Evolutionary conservation across 2,329 filamentous ascomycete genomes (phyloP), one percentile per base, ranked within the genome.

Genomic region (Alternaria arborescens): DNA sequence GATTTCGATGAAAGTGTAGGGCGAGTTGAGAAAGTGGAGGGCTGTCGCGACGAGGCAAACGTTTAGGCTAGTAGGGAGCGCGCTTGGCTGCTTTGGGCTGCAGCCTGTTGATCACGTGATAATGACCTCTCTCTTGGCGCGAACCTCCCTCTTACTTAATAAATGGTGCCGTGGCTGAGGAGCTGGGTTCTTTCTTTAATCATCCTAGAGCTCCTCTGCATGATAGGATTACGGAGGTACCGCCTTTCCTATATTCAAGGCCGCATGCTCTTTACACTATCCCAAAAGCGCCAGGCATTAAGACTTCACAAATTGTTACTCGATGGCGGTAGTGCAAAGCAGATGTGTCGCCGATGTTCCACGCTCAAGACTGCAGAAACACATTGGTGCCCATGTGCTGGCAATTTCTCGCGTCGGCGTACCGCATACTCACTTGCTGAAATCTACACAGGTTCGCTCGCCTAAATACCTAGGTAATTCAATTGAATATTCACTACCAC

Each of bases 1-100:
- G 30, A 38, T 36, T 16, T 42, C 46, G 46, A 50, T 50, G 46
- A 8, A 50, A 20, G 20, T 50, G 46, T 50, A 52, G 51, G 58
- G 41, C 40, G 40, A 24, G 66, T 58, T 60, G 64, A 47, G 34
- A 61, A 56, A 55, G 59, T 55, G 52, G 58, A 57, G 60, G 43
- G 61, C 46, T 38, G 52, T 46, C 46, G 58, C 52, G 60, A 55
- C 53, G 57, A 43, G 53, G 53, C 58, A 52, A 57, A 61, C 24
- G 52, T 56, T 60, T 40, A 51, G 57, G 22, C 52, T 59, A 56
- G 20, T 52, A 52, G 30, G 52, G 52, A 59, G 46, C 18, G 41
- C 53, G 48, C 54, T 54, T 52, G 52, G 34, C 58, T 22, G 20
- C 20, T 55, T 50, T 56, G 48, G 58, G 61, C 18, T 40, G 52